Conservation (phyloP, 306 rosid genomes). For the Cicer cuneatum region DNA sequence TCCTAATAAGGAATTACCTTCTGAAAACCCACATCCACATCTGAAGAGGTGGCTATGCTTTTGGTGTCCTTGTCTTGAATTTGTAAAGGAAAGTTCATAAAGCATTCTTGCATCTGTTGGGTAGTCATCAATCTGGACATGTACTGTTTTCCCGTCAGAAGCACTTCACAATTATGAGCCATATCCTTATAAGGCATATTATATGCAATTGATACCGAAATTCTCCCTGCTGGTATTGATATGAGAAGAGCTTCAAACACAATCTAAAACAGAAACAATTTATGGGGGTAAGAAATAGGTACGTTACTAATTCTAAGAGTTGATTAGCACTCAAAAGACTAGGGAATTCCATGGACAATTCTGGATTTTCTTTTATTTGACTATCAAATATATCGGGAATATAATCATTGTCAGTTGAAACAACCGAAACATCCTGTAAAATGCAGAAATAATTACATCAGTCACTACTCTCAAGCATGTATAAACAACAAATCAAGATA, state of each 20-base stretch:
- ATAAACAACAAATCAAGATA: constrained; percentile 8
- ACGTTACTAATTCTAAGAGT: constrained; percentile 84
- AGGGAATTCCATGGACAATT: constrained; percentile 52
- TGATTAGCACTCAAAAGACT: constrained; percentile 72
- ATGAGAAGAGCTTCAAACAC: constrained; percentile 26
- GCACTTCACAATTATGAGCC: constrained; percentile 80
- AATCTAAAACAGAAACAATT: constrained; percentile 37
- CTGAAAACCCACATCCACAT: constrained; percentile 31
- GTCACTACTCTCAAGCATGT: constrained; percentile 36
- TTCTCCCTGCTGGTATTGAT: constrained; percentile 55
- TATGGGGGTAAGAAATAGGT: constrained; percentile 41
- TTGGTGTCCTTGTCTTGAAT: constrained; percentile 49
- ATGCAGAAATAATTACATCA: constrained; percentile 35
- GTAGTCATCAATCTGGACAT: constrained; percentile 70
- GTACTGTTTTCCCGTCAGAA: constrained; percentile 73
- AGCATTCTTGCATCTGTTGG: constrained; percentile 56
- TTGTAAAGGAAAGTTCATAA: constrained; percentile 38
- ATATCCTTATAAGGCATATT: constrained; percentile 78
- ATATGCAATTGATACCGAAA: constrained; percentile 54
- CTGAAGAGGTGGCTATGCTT: constrained; percentile 33
- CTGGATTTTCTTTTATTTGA: constrained; percentile 55
- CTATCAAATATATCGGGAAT: constrained; percentile 55
- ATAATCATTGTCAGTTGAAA: constrained; percentile 64
- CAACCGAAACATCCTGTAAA: constrained; percentile 56
- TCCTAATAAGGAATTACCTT: constrained; percentile 53